Percentiles rank a stretch among this genome's conserved stretches.
Evolutionary conservation across 768 basidiomycete species (phyloP).

Genomic region (Tephrocybe rancida): DNA sequence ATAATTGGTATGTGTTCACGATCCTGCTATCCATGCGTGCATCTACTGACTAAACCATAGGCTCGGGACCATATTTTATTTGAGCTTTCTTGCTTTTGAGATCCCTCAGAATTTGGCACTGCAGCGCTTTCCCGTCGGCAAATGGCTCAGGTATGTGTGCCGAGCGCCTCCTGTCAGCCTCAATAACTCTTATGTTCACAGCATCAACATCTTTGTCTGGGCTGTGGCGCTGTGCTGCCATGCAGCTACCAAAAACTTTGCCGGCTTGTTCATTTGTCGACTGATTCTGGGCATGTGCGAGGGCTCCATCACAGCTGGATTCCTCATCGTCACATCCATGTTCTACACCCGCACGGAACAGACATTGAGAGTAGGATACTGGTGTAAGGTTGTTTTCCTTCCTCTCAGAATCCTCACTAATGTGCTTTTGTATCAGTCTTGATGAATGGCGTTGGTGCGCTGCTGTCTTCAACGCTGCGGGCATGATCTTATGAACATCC

Average conservation of each 20-base stretch:
- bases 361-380: slow-evolving; percentile 72
- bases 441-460: not conserved
- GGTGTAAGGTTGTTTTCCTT: slow-evolving; percentile 54
- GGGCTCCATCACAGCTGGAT: slow-evolving; percentile 71
- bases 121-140: slow-evolving; percentile 74
- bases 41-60: too few species aligned
- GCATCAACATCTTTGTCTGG: slow-evolving; percentile 71
- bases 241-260: slow-evolving; percentile 73
- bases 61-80: slow-evolving; percentile 77
- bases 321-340: slow-evolving; percentile 78
- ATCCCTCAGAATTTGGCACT: slow-evolving; percentile 75
- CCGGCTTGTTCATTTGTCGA: slow-evolving; percentile 60
- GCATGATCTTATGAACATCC: not conserved
- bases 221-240: slow-evolving; percentile 59
- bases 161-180: not conserved
- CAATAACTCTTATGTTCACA: slow-evolving; percentile 21
- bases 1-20: slow-evolving; percentile 61
- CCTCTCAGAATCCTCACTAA: not conserved
- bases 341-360: slow-evolving; percentile 77
- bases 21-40: too few species aligned
- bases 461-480: not conserved
- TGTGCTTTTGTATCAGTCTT: not conserved
- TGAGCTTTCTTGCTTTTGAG: slow-evolving; percentile 71
- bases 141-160: slow-evolving; percentile 70
- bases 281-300: slow-evolving; percentile 75